Evolutionary conservation across 192 early-diverging fungal species (phyloP).

Genomic region (Entomortierella parvispora): DNA sequence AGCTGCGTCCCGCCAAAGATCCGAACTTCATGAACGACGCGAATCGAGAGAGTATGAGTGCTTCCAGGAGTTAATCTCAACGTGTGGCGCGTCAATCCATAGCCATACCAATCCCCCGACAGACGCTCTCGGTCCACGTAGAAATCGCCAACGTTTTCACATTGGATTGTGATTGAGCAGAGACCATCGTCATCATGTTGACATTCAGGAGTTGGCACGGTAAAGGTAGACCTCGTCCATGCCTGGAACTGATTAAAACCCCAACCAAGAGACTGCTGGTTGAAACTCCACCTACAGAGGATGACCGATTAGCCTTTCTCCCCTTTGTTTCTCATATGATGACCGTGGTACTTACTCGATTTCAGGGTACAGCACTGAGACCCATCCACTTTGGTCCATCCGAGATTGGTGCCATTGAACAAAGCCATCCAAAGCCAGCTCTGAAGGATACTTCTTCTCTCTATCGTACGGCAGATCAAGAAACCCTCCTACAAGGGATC

Average conservation of each 20-base stretch:
- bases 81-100: slow-evolving; percentile 57
- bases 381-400: slow-evolving; percentile 59
- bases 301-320: not conserved
- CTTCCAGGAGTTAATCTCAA: slow-evolving; percentile 56
- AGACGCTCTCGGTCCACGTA: slow-evolving; percentile 68
- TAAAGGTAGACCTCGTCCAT: slow-evolving; percentile 56
- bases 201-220: not conserved
- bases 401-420: slow-evolving; percentile 67
- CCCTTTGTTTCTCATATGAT: no score
- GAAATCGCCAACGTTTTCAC: slow-evolving; percentile 66
- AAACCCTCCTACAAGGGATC: slow-evolving; percentile 68
- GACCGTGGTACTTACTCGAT: slow-evolving; percentile 40
- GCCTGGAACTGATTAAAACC: slow-evolving; percentile 61
- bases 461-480: slow-evolving; percentile 60
- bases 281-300: slow-evolving; percentile 70
- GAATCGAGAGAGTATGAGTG: slow-evolving; percentile 63
- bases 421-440: slow-evolving; percentile 67
- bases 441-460: slow-evolving; percentile 67
- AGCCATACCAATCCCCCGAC: slow-evolving; percentile 74
- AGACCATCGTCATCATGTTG: not conserved
- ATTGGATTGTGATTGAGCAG: slow-evolving; percentile 52
- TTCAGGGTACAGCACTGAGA: slow-evolving; percentile 59
- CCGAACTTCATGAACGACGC: slow-evolving; percentile 73
- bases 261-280: slow-evolving; percentile 66
- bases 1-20: slow-evolving; percentile 67